Conservation (phyloP, 2,329 filamentous ascomycete species). For the Paraphaeosphaeria sporulosa region DNA sequence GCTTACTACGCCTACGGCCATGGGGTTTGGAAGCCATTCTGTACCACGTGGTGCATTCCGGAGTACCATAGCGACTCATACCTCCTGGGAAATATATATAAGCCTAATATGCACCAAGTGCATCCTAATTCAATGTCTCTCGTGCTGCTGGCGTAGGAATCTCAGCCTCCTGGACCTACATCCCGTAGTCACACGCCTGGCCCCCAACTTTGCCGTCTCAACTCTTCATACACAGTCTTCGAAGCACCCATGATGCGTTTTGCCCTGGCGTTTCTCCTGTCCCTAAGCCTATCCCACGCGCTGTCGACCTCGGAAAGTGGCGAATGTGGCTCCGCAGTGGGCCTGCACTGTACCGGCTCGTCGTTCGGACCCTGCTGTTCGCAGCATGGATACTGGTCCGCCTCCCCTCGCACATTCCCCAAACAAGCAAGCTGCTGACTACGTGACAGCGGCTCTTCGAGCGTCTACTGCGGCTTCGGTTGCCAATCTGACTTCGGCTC, state of each 20-base stretch:
- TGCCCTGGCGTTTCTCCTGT: background rate
- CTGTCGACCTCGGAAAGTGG: background rate
- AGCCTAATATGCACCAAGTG: background rate
- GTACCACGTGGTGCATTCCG: background rate
- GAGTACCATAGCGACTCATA: background rate
- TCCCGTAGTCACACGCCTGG: too few species aligned
- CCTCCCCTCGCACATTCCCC: background rate
- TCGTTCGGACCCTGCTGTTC: background rate
- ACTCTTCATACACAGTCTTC: background rate
- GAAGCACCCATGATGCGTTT: background rate
- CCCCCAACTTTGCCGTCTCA: background rate
- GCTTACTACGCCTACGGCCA: too few species aligned
- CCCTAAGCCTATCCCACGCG: background rate
- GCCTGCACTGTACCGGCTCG: background rate
- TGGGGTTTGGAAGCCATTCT: background rate
- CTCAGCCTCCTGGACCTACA: too few species aligned
- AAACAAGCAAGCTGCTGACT: background rate
- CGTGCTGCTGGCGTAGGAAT: too few species aligned
- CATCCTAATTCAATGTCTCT: background rate
- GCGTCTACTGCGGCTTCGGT: constrained; percentile 1
- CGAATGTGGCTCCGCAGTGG: background rate
- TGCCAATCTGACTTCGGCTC: background rate
- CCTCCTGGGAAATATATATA: background rate
- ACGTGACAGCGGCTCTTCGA: background rate
- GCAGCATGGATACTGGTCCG: constrained; percentile 1